Percentiles rank a stretch among this genome's conserved stretches.
Evolutionary conservation across 1,284 basidiomycete species (phyloP).

Genomic region (Pterulicium gracile): DNA sequence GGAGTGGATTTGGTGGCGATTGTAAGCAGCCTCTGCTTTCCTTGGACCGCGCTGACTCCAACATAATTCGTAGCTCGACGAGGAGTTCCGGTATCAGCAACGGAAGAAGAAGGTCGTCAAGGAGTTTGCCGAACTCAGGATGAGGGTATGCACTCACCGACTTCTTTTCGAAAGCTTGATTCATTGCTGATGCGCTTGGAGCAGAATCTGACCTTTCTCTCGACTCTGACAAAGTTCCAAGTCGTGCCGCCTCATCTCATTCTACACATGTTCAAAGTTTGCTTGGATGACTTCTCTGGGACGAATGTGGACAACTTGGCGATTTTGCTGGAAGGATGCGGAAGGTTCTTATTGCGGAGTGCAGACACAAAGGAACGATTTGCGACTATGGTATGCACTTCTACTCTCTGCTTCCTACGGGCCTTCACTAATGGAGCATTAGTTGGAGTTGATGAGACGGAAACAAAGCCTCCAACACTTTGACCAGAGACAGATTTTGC

Average conservation of each 20-base stretch:
- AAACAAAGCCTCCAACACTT: constrained; percentile 91
- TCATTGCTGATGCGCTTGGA: constrained; percentile 2
- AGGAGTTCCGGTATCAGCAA: constrained; percentile 95
- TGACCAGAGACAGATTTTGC: constrained; percentile 79
- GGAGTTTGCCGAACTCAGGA: constrained; percentile 75
- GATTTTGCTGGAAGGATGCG: constrained; percentile 87
- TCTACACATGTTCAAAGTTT: constrained; percentile 94
- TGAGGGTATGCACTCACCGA: constrained; percentile 49
- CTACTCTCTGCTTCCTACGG: constrained; percentile 7
- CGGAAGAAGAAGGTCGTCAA: constrained; percentile 86
- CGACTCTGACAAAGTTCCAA: constrained; percentile 90
- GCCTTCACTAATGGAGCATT: constrained; percentile 8
- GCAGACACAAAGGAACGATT: constrained; percentile 86
- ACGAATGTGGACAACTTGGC: constrained; percentile 93
- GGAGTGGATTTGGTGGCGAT: constrained; percentile 72
- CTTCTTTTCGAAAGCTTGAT: constrained; percentile 1
- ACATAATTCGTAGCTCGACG: constrained; percentile 64
- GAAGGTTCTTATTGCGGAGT: constrained; percentile 81
- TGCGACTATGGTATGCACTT: constrained; percentile 53
- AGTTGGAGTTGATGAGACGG: constrained; percentile 90
- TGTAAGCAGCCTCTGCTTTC: constrained; percentile 35
- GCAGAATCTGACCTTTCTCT: constrained; percentile 84
- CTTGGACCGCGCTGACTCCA: constrained; percentile 1
- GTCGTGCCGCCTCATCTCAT: constrained; percentile 91
- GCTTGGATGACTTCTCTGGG: constrained; percentile 89